Conservation (phyloP, 2,329 filamentous ascomycete species). For the Pseudogymnoascus sp. region DNA sequence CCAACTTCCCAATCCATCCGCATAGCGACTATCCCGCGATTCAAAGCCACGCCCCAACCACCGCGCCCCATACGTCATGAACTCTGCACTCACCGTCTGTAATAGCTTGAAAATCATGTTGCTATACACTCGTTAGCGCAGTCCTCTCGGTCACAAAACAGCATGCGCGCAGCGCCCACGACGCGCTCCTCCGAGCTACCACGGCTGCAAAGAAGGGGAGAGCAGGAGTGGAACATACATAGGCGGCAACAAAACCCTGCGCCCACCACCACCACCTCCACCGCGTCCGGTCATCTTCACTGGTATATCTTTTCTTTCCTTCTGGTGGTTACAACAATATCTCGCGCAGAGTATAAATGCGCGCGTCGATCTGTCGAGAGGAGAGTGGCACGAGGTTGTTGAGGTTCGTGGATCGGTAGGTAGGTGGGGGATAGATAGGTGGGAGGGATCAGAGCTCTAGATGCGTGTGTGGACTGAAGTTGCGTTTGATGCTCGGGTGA, state of each 20-base stretch:
- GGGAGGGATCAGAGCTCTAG: neutral
- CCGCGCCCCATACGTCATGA: slow-evolving; percentile 9
- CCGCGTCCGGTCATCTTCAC: slow-evolving; percentile 28
- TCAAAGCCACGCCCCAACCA: neutral
- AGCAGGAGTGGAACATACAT: slow-evolving; percentile 32
- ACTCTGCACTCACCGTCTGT: slow-evolving; percentile 38
- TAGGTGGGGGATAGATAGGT: neutral
- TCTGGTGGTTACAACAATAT: neutral
- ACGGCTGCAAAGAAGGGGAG: neutral
- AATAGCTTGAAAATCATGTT: slow-evolving; percentile 94
- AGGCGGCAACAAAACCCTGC: slow-evolving; percentile 64
- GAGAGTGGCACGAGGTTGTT: neutral
- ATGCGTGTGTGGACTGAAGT: neutral
- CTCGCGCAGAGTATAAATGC: neutral
- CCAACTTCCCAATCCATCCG: neutral
- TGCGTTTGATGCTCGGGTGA: neutral
- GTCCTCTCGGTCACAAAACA: neutral
- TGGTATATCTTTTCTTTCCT: neutral
- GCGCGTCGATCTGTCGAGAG: neutral
- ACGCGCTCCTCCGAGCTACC: neutral
- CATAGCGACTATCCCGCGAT: neutral
- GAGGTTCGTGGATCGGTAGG: neutral
- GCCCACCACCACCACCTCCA: slow-evolving; percentile 32
- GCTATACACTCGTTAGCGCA: slow-evolving; percentile 35
- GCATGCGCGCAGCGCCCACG: neutral